phyloP scores from a whole-genome alignment of 805 yeast species.

The Yarrowia sp. region DNA sequence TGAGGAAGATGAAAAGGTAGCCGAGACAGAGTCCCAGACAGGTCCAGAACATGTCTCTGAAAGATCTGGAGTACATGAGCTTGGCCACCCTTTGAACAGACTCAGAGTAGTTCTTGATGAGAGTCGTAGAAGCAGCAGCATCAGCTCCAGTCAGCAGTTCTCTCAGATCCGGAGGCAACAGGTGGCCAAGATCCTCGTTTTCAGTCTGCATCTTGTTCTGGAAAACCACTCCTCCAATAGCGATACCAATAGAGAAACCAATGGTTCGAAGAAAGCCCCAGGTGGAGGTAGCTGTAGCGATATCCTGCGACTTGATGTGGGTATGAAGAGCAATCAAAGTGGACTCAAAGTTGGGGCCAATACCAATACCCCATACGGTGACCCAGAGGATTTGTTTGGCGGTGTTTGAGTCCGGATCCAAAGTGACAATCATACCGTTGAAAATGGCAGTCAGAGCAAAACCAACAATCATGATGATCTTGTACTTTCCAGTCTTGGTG shows the following conservation, averaged over 20 bases:
- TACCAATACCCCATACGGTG: constrained; percentile 47
- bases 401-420: constrained; percentile 41
- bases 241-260: constrained; percentile 43
- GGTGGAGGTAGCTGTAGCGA: constrained; percentile 47
- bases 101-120: not conserved
- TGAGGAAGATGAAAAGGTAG: not conserved
- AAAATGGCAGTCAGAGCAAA: constrained; percentile 29
- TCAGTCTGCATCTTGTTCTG: constrained; percentile 40
- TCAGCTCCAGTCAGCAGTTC: not conserved
- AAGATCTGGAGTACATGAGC: constrained; percentile 7
- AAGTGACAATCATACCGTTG: constrained; percentile 46
- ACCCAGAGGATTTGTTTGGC: constrained; percentile 45
- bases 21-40: constrained; percentile 19
- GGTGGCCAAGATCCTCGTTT: not conserved
- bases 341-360: constrained; percentile 51
- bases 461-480: constrained; percentile 45
- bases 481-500: constrained; percentile 40
- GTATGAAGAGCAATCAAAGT: constrained; percentile 47
- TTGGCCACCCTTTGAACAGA: not conserved
- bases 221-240: constrained; percentile 45
- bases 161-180: not conserved
- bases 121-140: not conserved
- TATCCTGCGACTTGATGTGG: constrained; percentile 53
- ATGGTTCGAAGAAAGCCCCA: constrained; percentile 43
- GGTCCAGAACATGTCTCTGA: constrained; percentile 21